Evolutionary conservation across 2,329 filamentous ascomycete genomes (phyloP).

Genomic region (Aspergillus sp.): DNA sequence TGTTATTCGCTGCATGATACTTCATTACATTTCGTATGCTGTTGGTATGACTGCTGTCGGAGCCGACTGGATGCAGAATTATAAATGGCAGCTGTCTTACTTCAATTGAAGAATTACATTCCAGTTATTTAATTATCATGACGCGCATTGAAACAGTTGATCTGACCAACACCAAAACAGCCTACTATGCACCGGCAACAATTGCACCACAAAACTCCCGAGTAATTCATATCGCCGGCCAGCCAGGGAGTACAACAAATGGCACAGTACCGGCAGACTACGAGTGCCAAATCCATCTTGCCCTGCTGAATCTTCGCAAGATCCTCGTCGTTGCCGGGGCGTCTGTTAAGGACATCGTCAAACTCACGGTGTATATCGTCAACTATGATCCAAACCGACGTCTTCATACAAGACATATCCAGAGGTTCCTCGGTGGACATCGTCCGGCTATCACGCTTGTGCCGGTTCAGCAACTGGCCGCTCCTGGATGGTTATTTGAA

Average conservation of each 20-base stretch:
- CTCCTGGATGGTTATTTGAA: conserved; percentile 44
- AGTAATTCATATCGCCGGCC: conserved; percentile 28
- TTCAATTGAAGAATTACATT: too few species aligned
- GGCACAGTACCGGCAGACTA: conserved; percentile 38
- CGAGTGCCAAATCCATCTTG: conserved; percentile 44
- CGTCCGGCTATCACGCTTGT: conserved; percentile 46
- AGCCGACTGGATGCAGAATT: too few species aligned
- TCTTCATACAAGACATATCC: conserved; percentile 38
- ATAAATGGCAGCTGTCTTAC: too few species aligned
- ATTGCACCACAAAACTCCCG: not conserved
- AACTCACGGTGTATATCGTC: conserved; percentile 47
- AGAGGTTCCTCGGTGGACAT: conserved; percentile 31
- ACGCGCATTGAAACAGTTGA: not conserved
- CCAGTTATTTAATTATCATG: conserved; percentile 19
- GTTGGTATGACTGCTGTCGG: too few species aligned
- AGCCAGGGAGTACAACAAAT: conserved; percentile 31
- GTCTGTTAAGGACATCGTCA: conserved; percentile 38
- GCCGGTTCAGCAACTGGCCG: conserved; percentile 43
- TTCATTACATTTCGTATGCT: too few species aligned
- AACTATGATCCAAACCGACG: conserved; percentile 41
- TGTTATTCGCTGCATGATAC: too few species aligned
- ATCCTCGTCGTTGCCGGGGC: conserved; percentile 39
- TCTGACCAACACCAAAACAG: not conserved
- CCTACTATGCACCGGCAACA: conserved; percentile 19
- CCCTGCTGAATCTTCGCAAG: conserved; percentile 40